These are phyloP conservation scores for Dendrobium chrysotoxum DNA, from an alignment of 106 monocot species.

Conservation along the genomic window DNA sequence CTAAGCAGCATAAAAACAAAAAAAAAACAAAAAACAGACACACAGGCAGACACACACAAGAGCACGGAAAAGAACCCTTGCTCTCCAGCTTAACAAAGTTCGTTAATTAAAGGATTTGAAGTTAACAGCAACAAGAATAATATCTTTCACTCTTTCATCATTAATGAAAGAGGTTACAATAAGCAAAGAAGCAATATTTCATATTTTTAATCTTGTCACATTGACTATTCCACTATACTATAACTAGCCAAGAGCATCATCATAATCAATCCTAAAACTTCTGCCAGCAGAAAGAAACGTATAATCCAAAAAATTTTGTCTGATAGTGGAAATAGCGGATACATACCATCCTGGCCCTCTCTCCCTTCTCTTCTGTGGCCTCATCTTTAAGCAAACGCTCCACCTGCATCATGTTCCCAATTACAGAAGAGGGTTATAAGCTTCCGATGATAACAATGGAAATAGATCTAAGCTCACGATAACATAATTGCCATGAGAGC, in stretches of 20 bases:
- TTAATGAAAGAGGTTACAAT: not conserved
- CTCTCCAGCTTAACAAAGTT: not conserved
- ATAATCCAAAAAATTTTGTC: not conserved
- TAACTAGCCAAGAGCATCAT: not conserved
- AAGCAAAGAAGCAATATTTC: not conserved
- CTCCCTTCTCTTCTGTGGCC: conserved; percentile 75
- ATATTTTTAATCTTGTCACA: not conserved
- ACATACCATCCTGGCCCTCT: conserved; percentile 68
- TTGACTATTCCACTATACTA: not conserved
- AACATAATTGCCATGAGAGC: not conserved
- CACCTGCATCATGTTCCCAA: conserved; percentile 20
- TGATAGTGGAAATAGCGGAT: not conserved
- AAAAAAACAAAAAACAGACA: too few species aligned
- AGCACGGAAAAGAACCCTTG: not conserved
- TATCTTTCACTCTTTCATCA: not conserved
- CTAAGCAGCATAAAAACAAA: not conserved
- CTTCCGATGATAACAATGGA: not conserved
- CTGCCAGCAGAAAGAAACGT: not conserved
- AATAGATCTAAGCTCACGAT: not conserved
- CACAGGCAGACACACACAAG: too few species aligned
- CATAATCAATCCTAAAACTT: not conserved
- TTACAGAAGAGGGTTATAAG: not conserved
- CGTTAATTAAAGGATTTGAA: not conserved
- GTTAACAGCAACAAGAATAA: not conserved
- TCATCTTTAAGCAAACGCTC: conserved; percentile 70